phyloP scores from a whole-genome alignment of 306 rosid species.

The Arachis stenosperma region DNA sequence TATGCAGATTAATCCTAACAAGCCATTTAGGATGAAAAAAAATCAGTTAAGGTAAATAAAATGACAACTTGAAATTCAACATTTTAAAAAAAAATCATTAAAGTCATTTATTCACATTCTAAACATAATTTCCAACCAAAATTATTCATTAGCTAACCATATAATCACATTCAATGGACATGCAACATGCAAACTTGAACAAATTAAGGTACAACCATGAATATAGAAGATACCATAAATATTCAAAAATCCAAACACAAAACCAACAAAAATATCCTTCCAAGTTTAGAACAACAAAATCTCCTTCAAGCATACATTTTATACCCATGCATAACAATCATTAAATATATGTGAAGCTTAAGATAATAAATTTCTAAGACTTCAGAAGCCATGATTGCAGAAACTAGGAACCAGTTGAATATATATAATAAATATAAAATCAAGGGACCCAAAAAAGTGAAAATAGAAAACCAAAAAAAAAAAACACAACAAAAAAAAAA shows the following conservation, averaged over 20 bases:
- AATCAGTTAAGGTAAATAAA: constrained; percentile 33
- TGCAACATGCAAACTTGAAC: constrained; percentile 10
- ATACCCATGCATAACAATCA: not conserved
- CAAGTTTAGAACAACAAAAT: not conserved
- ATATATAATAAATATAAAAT: constrained; percentile 4
- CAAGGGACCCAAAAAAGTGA: not conserved
- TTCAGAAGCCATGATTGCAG: not conserved
- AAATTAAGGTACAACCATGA: not conserved
- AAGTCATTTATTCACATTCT: constrained; percentile 19
- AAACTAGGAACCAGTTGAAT: not conserved
- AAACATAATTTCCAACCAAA: constrained; percentile 1
- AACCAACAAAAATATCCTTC: not conserved
- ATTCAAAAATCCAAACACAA: constrained; percentile 32
- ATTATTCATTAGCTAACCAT: constrained; percentile 16
- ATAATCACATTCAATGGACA: constrained; percentile 23
- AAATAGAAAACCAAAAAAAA: not conserved
- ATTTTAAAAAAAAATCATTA: not conserved
- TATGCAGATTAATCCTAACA: constrained; percentile 48
- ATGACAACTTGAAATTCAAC: not conserved
- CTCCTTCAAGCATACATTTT: not conserved
- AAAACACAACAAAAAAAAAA: not conserved
- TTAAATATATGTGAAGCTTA: constrained; percentile 15
- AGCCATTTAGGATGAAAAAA: constrained; percentile 32
- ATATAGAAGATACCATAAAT: not conserved
- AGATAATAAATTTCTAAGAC: constrained; percentile 19